Evolutionary conservation across 805 yeast species (phyloP), one percentile per base, ranked within the genome.

Genomic region (Saccharomycopsis lassenensis): DNA sequence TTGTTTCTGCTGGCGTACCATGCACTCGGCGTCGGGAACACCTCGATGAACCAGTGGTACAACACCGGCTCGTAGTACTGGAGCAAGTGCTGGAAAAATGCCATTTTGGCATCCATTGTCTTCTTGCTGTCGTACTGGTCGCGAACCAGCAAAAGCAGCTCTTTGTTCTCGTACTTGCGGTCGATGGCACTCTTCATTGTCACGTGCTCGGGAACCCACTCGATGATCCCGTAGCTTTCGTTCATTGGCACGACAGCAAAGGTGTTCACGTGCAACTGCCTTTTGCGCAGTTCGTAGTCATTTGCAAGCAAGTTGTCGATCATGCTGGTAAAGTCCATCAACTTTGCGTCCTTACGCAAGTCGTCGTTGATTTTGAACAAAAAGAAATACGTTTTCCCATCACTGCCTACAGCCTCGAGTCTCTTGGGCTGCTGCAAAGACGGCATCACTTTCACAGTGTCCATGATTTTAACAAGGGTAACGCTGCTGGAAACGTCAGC

Each of bases 261-360:
- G 8, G 91, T 78, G 2, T 74, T 67, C 36, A 91, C 83, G 2
- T 69, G 64, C 18, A 91, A 62, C 28, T 70, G 70, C 42, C 97
- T 62, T 43, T 76, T 74, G 33, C 78, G 69, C 0, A 96, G 77
- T 32, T 79, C 94, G 10, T 69, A 65, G 49, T 80, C 81, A 14
- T 68, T 66, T 15, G 62, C 57, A 38, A 91, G 61, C 21, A 91
- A 53, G 46, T 83, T 71, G 52, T 87, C 87, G 55, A 91, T 74
- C 56, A 86, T 79, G 1, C 84, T 74, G 0, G 96, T 84, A 48
- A 91, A 79, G 48, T 93, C 91, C 81, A 86, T 81, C 35, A 89
- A 72, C 48, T 94, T 81, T 3, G 95, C 91, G 61, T 93, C 99
- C 51, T 93, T 93, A 45, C 97, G 62, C 14, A 93, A 77, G 59